These are phyloP conservation scores for Cyberlindnera americana DNA, from an alignment of 805 yeast species.

Conservation along the genomic window DNA sequence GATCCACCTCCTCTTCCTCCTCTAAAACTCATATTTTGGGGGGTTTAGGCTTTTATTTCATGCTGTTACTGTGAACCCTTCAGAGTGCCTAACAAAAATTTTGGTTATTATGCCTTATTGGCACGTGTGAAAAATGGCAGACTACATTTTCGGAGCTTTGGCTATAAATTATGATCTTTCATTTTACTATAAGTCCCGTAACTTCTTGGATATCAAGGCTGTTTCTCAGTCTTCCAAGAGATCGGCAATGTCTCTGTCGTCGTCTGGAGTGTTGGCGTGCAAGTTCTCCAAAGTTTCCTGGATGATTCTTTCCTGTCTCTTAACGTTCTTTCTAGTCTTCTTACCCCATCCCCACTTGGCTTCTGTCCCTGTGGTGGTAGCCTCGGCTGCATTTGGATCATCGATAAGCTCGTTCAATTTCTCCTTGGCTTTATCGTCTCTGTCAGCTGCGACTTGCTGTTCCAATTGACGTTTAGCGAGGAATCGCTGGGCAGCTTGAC, in stretches of 20 bases:
- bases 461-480: slow-evolving; percentile 55
- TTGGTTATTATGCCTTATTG: background rate
- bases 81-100: slow-evolving; percentile 2
- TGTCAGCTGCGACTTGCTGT: slow-evolving; percentile 48
- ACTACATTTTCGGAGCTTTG: background rate
- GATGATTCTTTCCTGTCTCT: slow-evolving; percentile 50
- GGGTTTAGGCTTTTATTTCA: too few relatives aligned
- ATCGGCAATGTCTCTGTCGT: slow-evolving; percentile 69
- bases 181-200: background rate
- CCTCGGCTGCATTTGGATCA: slow-evolving; percentile 33
- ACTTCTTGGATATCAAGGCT: too few relatives aligned
- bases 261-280: slow-evolving; percentile 43
- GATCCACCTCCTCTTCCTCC: slow-evolving; percentile 43
- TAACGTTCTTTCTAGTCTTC: slow-evolving; percentile 57
- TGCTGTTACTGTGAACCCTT: too few relatives aligned
- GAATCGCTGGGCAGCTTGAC: slow-evolving; percentile 54
- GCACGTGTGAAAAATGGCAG: slow-evolving; percentile 8
- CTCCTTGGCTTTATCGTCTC: slow-evolving; percentile 36
- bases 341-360: slow-evolving; percentile 77
- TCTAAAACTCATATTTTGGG: slow-evolving; percentile 52
- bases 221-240: slow-evolving; percentile 49
- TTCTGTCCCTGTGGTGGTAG: slow-evolving; percentile 37
- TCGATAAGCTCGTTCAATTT: slow-evolving; percentile 32
- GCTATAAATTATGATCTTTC: too few relatives aligned
- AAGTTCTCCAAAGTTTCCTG: slow-evolving; percentile 46